These are phyloP conservation scores for Fusarium sp. DNA, from an alignment of 2,329 filamentous ascomycete genomes.

Conservation along the genomic window DNA sequence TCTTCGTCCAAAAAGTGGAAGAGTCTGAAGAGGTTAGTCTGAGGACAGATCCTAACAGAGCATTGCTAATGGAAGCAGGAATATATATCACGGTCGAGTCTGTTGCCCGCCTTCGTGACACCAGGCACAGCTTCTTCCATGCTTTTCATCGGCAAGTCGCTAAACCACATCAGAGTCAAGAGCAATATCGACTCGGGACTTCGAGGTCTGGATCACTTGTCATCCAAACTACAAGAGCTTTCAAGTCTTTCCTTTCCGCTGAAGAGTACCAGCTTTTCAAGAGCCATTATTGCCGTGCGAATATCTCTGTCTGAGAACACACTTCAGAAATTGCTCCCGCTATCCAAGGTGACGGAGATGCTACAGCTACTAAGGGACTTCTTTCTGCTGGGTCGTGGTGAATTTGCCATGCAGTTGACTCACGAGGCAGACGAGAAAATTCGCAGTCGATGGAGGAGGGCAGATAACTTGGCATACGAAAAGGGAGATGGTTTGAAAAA, in stretches of 20 bases:
- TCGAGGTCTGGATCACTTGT: slow-evolving; percentile 69
- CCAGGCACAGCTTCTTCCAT: slow-evolving; percentile 81
- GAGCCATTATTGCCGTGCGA: slow-evolving; percentile 79
- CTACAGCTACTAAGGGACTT: slow-evolving; percentile 85
- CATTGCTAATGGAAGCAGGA: slow-evolving; percentile 53
- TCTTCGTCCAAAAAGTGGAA: slow-evolving; percentile 75
- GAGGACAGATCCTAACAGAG: background rate
- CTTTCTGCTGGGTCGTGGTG: slow-evolving; percentile 86
- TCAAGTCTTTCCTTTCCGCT: slow-evolving; percentile 78
- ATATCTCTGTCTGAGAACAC: slow-evolving; percentile 85
- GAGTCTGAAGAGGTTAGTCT: slow-evolving; percentile 55
- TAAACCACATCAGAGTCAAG: slow-evolving; percentile 81
- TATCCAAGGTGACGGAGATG: slow-evolving; percentile 79
- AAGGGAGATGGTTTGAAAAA: slow-evolving; percentile 61
- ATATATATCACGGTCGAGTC: slow-evolving; percentile 66
- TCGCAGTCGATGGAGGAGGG: slow-evolving; percentile 75
- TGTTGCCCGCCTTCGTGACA: slow-evolving; percentile 85
- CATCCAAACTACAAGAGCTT: slow-evolving; percentile 75
- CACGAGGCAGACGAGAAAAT: slow-evolving; percentile 85
- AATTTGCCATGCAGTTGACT: slow-evolving; percentile 90
- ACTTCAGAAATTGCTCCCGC: slow-evolving; percentile 82
- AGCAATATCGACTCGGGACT: slow-evolving; percentile 58
- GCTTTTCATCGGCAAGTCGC: slow-evolving; percentile 87
- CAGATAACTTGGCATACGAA: slow-evolving; percentile 68
- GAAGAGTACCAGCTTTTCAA: slow-evolving; percentile 75